Percentiles rank a stretch among this genome's conserved stretches.
Evolutionary conservation across 306 rosid genomes (phyloP).

Genomic region (Fragaria iinumae): DNA sequence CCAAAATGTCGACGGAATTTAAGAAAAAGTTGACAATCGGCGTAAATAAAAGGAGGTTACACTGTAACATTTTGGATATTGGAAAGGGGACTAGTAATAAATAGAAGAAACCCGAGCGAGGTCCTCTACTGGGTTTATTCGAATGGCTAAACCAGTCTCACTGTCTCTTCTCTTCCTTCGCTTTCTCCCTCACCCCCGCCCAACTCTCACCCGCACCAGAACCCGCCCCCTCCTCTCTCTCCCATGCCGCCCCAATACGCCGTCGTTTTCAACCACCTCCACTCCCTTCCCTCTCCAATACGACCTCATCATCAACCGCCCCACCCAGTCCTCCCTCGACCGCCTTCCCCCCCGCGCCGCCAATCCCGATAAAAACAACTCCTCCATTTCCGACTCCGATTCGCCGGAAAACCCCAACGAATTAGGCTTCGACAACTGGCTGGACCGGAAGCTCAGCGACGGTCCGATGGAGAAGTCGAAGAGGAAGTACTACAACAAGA

Average conservation of each 20-base stretch:
- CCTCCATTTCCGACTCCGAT: conserved; percentile 29
- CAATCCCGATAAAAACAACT: conserved; percentile 4
- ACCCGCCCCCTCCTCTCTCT: not conserved
- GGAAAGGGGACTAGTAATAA: not conserved
- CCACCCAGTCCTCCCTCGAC: conserved; percentile 41
- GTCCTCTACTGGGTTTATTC: not conserved
- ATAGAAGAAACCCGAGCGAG: not conserved
- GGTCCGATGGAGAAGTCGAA: conserved; percentile 65
- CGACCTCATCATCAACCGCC: conserved; percentile 76
- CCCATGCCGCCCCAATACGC: conserved; percentile 20
- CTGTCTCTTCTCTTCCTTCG: conserved; percentile 32
- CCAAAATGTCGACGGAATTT: too few relatives aligned
- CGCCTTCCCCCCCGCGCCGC: conserved; percentile 42
- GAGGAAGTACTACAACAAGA: conserved; percentile 72
- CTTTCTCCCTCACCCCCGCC: conserved; percentile 16
- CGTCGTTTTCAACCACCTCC: conserved; percentile 42
- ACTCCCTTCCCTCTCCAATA: conserved; percentile 83
- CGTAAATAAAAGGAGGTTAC: too few relatives aligned
- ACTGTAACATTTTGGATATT: too few relatives aligned
- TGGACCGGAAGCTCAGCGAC: conserved; percentile 51
- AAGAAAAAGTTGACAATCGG: too few relatives aligned
- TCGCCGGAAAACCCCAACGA: conserved; percentile 36
- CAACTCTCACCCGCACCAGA: conserved; percentile 23
- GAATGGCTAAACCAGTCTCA: conserved; percentile 44
- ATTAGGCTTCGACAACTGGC: conserved; percentile 58